Conservation (phyloP, 2,329 filamentous ascomycete genomes). For the Neonectria neomacrospora region DNA sequence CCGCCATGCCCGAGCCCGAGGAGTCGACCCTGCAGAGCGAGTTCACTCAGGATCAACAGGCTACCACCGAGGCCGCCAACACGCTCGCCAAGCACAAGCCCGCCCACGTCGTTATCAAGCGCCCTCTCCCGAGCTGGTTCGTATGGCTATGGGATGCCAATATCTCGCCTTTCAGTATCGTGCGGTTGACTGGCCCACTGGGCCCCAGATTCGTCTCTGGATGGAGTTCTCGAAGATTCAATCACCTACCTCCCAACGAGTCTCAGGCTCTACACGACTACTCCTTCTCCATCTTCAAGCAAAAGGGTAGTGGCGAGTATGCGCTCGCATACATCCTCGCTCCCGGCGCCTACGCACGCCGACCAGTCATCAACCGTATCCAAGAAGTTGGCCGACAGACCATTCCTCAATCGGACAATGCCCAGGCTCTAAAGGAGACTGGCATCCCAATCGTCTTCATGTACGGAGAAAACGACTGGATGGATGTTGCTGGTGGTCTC, state of each 20-base stretch:
- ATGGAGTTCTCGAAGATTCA: slow-evolving; percentile 94
- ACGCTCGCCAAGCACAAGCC: slow-evolving; percentile 52
- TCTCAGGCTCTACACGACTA: slow-evolving; percentile 90
- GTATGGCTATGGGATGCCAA: slow-evolving; percentile 97
- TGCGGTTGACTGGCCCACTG: slow-evolving; percentile 88
- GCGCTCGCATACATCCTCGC: slow-evolving; percentile 92
- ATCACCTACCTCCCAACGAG: slow-evolving; percentile 83
- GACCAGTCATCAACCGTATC: slow-evolving; percentile 87
- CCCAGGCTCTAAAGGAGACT: slow-evolving; percentile 57
- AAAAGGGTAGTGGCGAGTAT: slow-evolving; percentile 93
- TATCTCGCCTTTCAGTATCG: slow-evolving; percentile 90
- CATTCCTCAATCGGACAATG: slow-evolving; percentile 48
- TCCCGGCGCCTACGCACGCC: slow-evolving; percentile 90
- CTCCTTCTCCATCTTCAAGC: slow-evolving; percentile 92
- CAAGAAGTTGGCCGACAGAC: slow-evolving; percentile 84
- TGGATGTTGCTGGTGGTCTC: slow-evolving; percentile 90
- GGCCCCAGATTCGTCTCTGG: slow-evolving; percentile 93
- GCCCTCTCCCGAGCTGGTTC: slow-evolving; percentile 84
- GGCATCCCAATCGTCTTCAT: slow-evolving; percentile 89
- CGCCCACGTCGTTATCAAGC: slow-evolving; percentile 50
- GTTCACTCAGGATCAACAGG: slow-evolving; percentile 78
- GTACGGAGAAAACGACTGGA: slow-evolving; percentile 99
- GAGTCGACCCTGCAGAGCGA: slow-evolving; percentile 81
- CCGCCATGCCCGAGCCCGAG: slow-evolving; percentile 80
- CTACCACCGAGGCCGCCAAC: slow-evolving; percentile 56